These are phyloP conservation scores for Thalassiosira delicatula DNA, from an alignment of 352 stramenopile genomes.

Conservation along the genomic window DNA sequence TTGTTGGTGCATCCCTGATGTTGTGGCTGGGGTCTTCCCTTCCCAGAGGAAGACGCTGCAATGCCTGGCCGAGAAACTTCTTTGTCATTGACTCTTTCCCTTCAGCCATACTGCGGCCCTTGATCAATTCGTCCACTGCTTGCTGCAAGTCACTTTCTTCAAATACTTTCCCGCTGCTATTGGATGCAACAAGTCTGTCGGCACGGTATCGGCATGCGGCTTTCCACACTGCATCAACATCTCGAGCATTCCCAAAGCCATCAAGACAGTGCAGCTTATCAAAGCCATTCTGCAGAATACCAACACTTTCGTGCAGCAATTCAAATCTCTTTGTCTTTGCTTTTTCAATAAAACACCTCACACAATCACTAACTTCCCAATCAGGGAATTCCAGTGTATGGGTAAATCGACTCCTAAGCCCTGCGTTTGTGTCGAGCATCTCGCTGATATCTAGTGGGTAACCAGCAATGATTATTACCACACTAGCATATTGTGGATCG, in stretches of 20 bases:
- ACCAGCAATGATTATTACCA: conserved; percentile 90
- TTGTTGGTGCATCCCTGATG: background rate
- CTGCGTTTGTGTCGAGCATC: conserved; percentile 89
- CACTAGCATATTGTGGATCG: conserved; percentile 83
- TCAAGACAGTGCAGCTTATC: conserved; percentile 17
- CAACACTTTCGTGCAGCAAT: conserved; percentile 5
- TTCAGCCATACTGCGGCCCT: conserved; percentile 14
- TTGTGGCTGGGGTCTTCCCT: background rate
- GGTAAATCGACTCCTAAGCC: conserved; percentile 90
- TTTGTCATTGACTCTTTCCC: conserved; percentile 27
- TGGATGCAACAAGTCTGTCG: conserved; percentile 4
- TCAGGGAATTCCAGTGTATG: conserved; percentile 89
- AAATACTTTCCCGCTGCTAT: conserved; percentile 20
- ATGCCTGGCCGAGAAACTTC: background rate
- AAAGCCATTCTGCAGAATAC: conserved; percentile 25
- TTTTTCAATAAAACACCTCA: conserved; percentile 79
- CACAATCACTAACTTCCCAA: conserved; percentile 87
- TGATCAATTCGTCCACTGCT: conserved; percentile 38
- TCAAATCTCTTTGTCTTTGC: conserved; percentile 40
- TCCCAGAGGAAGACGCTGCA: conserved; percentile 1
- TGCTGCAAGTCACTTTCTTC: conserved; percentile 24
- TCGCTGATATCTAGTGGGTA: conserved; percentile 89
- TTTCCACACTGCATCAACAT: conserved; percentile 54
- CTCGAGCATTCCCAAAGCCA: conserved; percentile 58
- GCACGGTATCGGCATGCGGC: conserved; percentile 27